These are phyloP conservation scores for Pleurotus citrinopileatus DNA, from an alignment of 768 basidiomycete species.

Conservation along the genomic window DNA sequence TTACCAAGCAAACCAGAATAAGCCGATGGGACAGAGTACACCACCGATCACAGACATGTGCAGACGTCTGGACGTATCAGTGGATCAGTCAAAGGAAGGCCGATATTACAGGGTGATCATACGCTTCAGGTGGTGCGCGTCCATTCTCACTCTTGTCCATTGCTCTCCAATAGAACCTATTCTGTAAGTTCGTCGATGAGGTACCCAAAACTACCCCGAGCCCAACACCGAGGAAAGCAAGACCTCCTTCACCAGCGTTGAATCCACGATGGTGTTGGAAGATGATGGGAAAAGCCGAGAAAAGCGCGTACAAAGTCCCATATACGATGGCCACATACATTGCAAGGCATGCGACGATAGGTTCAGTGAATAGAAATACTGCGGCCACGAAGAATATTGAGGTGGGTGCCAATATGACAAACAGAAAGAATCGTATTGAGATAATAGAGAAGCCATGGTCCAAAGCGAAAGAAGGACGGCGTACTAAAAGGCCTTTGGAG, in stretches of 20 bases:
- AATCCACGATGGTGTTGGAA: slow-evolving; percentile 53
- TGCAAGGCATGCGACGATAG: slow-evolving; percentile 56
- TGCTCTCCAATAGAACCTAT: slow-evolving; percentile 47
- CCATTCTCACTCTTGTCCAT: slow-evolving; percentile 47
- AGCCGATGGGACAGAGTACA: slow-evolving; percentile 49
- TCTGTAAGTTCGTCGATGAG: slow-evolving; percentile 49
- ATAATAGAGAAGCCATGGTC: slow-evolving; percentile 5
- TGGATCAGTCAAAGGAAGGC: neutral
- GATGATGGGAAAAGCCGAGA: slow-evolving; percentile 60
- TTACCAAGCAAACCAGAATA: slow-evolving; percentile 70
- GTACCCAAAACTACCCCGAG: slow-evolving; percentile 53
- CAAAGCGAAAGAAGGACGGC: slow-evolving; percentile 14
- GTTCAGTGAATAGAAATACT: slow-evolving; percentile 63
- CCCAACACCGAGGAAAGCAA: slow-evolving; percentile 66
- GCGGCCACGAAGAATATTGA: slow-evolving; percentile 5
- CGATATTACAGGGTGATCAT: slow-evolving; percentile 18
- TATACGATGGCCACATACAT: slow-evolving; percentile 62
- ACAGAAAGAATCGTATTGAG: slow-evolving; percentile 11
- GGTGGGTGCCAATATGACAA: neutral
- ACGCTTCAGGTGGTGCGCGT: slow-evolving; percentile 61
- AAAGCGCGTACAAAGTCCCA: slow-evolving; percentile 61
- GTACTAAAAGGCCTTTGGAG: slow-evolving; percentile 55
- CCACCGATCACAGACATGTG: slow-evolving; percentile 56
- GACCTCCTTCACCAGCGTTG: slow-evolving; percentile 50
- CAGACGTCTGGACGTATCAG: slow-evolving; percentile 39